Evolutionary conservation across 257 asterid genomes (phyloP), one percentile per base, ranked within the genome.

Genomic region (Galeopsis tetrahit): DNA sequence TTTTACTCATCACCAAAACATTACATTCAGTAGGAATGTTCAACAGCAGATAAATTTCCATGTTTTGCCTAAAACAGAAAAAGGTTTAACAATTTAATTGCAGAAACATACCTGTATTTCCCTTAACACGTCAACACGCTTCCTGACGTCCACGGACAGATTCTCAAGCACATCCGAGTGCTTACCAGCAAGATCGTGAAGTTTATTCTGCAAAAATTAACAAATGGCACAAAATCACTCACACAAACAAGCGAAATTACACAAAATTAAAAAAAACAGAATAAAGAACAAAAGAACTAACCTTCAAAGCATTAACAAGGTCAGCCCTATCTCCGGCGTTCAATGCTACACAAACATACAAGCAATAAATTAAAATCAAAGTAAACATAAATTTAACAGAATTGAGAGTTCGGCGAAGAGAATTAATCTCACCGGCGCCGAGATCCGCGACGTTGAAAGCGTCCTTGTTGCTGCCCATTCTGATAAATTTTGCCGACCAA

Each of bases 241-340:
- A 4, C 5, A 52, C 8, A 64, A 8, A 73, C 13, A 71, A 11
- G 35, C 36, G 10, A 51, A 58, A n/a, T 21, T 31, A 42, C 7
- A 17, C 48, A 42, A 15, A 21, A 21, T 21, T 21, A 21, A 21
- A 21, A 32, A 2, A 46, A 5, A 3, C n/a, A 43, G 34, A 10
- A 8, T 2, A 36, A 6, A 11, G 2, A 48, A 34, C 8, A 68
- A 63, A 33, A 0, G 21, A 73, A 72, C 87, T 44, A 39, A 89
- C 97, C 84, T 91, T 89, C 28, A 91, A 88, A 39, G 87, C 95
- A 80, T 82, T 86, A 53, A 89, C 96, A 53, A 91, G 85, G 84
- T 83, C 95, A 32, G 88, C 90, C 70, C 84, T 87, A 53, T 81
- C 90, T 48, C 73, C 95, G 7, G 95, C 82, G 68, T 82, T 85